These are phyloP conservation scores for Lumnitzera littorea DNA, from an alignment of 345 rosid species.

Conservation along the genomic window DNA sequence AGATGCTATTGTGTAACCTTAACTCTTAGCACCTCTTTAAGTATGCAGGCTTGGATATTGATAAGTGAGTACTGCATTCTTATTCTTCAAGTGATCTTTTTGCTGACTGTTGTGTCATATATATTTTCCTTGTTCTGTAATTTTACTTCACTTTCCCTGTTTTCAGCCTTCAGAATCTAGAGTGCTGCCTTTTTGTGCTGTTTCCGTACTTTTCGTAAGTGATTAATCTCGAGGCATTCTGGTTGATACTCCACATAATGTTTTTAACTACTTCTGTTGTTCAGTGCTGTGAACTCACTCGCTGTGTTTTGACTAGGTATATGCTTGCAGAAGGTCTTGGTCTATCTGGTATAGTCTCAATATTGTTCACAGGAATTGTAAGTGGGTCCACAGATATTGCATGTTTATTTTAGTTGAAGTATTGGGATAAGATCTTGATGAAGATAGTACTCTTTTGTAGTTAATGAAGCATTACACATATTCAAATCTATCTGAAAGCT, in stretches of 20 bases:
- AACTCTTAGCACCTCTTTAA: constrained; percentile 83
- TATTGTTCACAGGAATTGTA: constrained; percentile 94
- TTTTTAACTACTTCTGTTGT: not conserved
- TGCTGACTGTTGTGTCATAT: constrained; percentile 5
- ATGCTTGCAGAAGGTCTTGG: constrained; percentile 99
- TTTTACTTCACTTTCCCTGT: constrained; percentile 3
- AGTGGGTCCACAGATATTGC: constrained; percentile 18
- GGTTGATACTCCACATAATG: not conserved
- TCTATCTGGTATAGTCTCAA: constrained; percentile 96
- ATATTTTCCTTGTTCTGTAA: constrained; percentile 5
- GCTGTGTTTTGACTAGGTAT: constrained; percentile 42
- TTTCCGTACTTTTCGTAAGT: constrained; percentile 50
- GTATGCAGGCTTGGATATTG: constrained; percentile 97
- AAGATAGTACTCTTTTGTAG: constrained; percentile 23
- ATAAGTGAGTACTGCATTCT: constrained; percentile 59
- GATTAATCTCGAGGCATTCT: not conserved
- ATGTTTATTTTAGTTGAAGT: not conserved
- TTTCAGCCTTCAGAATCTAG: constrained; percentile 92
- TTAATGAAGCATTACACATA: constrained; percentile 95
- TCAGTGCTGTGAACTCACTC: constrained; percentile 4
- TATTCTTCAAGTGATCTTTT: not conserved
- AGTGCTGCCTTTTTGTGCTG: constrained; percentile 95
- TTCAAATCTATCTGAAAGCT: constrained; percentile 88
- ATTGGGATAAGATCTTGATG: not conserved
- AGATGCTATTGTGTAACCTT: constrained; percentile 49